Evolutionary conservation across 495 filamentous ascomycete genomes (phyloP).

Genomic region (Elasticomyces elasticus): DNA sequence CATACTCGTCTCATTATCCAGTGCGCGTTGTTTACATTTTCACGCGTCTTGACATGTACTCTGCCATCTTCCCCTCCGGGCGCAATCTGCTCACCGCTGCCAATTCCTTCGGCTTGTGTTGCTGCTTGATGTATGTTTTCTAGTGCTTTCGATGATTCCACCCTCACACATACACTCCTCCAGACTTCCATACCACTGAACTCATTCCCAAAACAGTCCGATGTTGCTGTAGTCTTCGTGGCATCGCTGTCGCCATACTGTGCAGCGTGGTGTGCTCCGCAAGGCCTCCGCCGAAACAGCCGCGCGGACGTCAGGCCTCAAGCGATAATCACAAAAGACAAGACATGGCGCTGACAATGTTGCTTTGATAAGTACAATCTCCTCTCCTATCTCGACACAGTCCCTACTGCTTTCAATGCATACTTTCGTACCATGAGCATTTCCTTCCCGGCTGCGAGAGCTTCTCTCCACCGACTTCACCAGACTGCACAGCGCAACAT

Average conservation of each 20-base stretch:
- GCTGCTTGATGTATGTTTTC: too few relatives aligned
- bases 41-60: not conserved
- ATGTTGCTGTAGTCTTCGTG: too few relatives aligned
- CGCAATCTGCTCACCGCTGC: conserved; percentile 6
- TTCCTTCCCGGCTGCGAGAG: conserved; percentile 2
- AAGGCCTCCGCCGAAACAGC: too few relatives aligned
- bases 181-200: too few relatives aligned
- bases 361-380: not conserved
- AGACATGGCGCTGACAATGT: not conserved
- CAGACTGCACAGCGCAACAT: conserved; percentile 13
- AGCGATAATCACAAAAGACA: too few relatives aligned
- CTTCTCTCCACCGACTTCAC: conserved; percentile 9
- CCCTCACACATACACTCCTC: too few relatives aligned
- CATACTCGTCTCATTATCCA: not conserved
- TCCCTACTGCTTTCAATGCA: not conserved
- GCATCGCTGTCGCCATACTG: too few relatives aligned
- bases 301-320: too few relatives aligned
- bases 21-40: not conserved
- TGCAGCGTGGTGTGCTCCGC: too few relatives aligned
- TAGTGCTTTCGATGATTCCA: too few relatives aligned
- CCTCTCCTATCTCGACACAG: not conserved
- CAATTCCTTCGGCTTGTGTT: not conserved
- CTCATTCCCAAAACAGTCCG: too few relatives aligned
- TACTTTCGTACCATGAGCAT: conserved; percentile 5
- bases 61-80: conserved; percentile 8